Base-by-base conservation (phyloP, 441 rosid genomes). In the Pelargonium myrrhifolium region DNA sequence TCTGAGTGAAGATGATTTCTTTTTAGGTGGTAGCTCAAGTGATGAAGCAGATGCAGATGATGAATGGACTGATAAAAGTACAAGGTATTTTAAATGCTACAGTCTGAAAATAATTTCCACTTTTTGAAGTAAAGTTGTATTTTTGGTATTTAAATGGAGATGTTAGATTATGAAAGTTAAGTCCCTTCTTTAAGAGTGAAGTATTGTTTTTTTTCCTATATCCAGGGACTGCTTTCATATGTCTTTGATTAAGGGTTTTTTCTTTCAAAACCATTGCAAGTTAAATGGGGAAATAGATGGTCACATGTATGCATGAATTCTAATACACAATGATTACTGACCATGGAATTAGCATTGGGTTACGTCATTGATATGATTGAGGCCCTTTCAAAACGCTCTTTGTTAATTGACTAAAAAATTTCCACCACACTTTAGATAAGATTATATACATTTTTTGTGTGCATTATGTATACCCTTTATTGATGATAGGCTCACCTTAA, bases 41-140 rank as follows among this genome's bases (percentile, higher is more conserved):
- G 96, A 92, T 76, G 98, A 92, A 80, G 96, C 92, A 20, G 90
- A 92, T 75, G 95, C 96, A 31, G 98, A 92, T 83, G 96, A 92
- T 80, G 98, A 92, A 72, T 92, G 88, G 90, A 92, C 98, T 0
- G 98, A 92, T 72, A 89, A 87, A 84, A 92, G 95, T 74, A 79
- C 90, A 70, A 86, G 88, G 98, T 92, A 84, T 68, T 15, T 37
- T 10, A 17, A 40, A 14, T 53, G 58, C 56, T 47, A 47, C 53
- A 3, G 35, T 31, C 6, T 31, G 35, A 31, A 31, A 31, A 31
- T 4, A 31, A 31, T 31, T 31, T 31, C 35, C 35, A 31, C 35
- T 31, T 31, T 35, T 43, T 47, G 26, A 47, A 17, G 67, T 65
- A 31, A 31, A 31, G 35, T 31, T 31, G 6, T 3, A 6, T 31